A percentile compares a stretch with the other conserved stretches of the same genome.
Evolutionary conservation across 768 basidiomycete genomes (phyloP).

Genomic region (Asterophora lycoperdoides): DNA sequence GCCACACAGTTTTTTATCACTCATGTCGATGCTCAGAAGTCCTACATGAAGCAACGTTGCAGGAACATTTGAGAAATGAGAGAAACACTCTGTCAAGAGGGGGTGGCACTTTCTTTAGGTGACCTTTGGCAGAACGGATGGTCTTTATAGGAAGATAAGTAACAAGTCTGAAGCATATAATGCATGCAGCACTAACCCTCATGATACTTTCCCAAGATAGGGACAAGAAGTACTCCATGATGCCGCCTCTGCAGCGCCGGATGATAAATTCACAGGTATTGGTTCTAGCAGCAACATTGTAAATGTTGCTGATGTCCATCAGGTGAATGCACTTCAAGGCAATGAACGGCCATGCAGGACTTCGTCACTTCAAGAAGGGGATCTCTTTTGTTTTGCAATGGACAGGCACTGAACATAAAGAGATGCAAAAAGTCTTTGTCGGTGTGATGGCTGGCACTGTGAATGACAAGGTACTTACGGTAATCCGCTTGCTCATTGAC

Average conservation of each 20-base stretch:
- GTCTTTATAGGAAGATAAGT: slow-evolving; percentile 36
- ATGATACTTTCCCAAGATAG: slow-evolving; percentile 65
- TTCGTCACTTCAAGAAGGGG: too few relatives aligned
- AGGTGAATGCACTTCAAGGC: slow-evolving; percentile 71
- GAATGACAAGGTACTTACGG: slow-evolving; percentile 19
- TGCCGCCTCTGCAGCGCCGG: slow-evolving; percentile 63
- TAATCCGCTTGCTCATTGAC: slow-evolving; percentile 20
- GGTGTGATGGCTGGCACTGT: too few relatives aligned
- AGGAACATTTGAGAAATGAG: slow-evolving; percentile 79
- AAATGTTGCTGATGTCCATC: slow-evolving; percentile 81
- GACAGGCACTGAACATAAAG: too few relatives aligned
- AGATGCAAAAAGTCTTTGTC: slow-evolving; percentile 20
- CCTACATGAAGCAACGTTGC: slow-evolving; percentile 86
- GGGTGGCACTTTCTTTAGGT: slow-evolving; percentile 51
- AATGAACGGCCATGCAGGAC: slow-evolving; percentile 69
- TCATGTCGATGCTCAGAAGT: slow-evolving; percentile 69
- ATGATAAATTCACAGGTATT: slow-evolving; percentile 79
- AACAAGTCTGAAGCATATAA: neutral
- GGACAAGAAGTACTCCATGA: slow-evolving; percentile 75
- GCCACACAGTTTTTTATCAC: slow-evolving; percentile 71
- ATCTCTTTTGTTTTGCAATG: too few relatives aligned
- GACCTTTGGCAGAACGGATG: slow-evolving; percentile 72
- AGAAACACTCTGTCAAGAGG: slow-evolving; percentile 57
- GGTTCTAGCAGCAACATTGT: slow-evolving; percentile 73
- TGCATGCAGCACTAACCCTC: slow-evolving; percentile 43